Base-by-base conservation (phyloP, 2,329 filamentous ascomycete genomes). In the Exophiala viscosa region DNA sequence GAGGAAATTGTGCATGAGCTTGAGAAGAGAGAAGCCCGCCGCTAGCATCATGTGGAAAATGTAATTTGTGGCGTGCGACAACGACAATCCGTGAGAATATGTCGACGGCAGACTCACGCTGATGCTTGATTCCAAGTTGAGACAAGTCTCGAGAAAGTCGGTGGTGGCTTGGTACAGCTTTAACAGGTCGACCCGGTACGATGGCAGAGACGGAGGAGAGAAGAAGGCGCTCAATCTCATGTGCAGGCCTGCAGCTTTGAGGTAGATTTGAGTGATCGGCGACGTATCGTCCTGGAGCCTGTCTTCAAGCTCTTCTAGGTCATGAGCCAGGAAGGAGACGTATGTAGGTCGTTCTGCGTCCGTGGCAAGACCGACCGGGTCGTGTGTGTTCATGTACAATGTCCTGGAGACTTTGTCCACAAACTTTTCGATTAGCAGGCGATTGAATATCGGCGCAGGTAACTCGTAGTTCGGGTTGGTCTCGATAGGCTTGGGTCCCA, bases 21-120 rank as follows among this genome's bases (percentile, higher is more conserved):
- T 86, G 48, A 86, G 70, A 5, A 87, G 69, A 1, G 81, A 81
- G 59, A 84, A 85, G 2, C 80, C 82, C 13, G 79, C 82, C 2
- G 82, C 83, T 23, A 86, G 75, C 64, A 85, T 79, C 75, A 86
- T 85, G 65, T 86, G 83, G 64, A 84, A 81, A 51, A 87, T 76
- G 63, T 86, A 85, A 60, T 79, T 83, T 14, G 77, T 77, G 52
- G 83, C 78, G 52, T 73, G 73, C 9, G 82, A 67, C 32, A 77
- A 70, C 6, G 74, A 71, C 1, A 76, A 73, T 20, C 67, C 65
- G 33, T 62, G 62, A 33, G 47, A 65, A 43, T 45, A 65, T 43
- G 46, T 59, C 11, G 60, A 61, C n/a, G 59, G 55, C 17, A 61
- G 39, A 38, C 50, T 56, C 15, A 73, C 67, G 15, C 69, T 68